These are phyloP conservation scores for Puccinia hordei DNA, from an alignment of 1,284 basidiomycete species.

Conservation along the genomic window DNA sequence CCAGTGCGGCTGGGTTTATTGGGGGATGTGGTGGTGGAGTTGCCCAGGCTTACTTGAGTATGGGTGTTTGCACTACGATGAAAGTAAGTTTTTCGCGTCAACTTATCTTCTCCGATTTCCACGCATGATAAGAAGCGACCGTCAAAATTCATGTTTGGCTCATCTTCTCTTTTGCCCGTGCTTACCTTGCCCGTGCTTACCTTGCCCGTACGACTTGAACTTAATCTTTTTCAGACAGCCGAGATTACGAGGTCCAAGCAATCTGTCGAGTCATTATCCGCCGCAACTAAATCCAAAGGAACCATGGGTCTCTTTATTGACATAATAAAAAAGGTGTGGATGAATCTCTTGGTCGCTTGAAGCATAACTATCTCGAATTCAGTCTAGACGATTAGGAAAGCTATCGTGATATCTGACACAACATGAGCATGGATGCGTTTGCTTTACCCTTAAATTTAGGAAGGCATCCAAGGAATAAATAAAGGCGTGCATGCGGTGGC, in stretches of 20 bases:
- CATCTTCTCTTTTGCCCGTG: neutral
- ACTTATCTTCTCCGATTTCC: neutral
- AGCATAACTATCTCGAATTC: neutral
- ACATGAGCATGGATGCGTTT: neutral
- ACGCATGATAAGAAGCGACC: neutral
- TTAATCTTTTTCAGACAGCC: slow-evolving; percentile 30
- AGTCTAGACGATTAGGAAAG: neutral
- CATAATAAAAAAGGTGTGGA: slow-evolving; percentile 32
- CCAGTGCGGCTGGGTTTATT: slow-evolving; percentile 37
- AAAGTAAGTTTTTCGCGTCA: slow-evolving; percentile 16
- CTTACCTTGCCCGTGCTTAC: neutral
- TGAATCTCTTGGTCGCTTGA: neutral
- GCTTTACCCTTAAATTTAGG: slow-evolving; percentile 11
- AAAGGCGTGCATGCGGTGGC: slow-evolving; percentile 50
- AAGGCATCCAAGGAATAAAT: slow-evolving; percentile 48
- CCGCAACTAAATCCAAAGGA: slow-evolving; percentile 14
- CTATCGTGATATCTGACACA: neutral
- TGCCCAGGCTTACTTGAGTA: slow-evolving; percentile 47
- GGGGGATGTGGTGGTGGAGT: slow-evolving; percentile 48
- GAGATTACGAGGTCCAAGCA: slow-evolving; percentile 48
- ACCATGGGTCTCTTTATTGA: slow-evolving; percentile 46
- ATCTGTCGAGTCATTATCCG: neutral
- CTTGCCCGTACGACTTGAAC: neutral
- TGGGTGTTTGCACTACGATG: slow-evolving; percentile 50
- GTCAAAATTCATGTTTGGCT: neutral